These are phyloP conservation scores for Logfia minima DNA, from an alignment of 129 eudicot genomes.

Conservation along the genomic window DNA sequence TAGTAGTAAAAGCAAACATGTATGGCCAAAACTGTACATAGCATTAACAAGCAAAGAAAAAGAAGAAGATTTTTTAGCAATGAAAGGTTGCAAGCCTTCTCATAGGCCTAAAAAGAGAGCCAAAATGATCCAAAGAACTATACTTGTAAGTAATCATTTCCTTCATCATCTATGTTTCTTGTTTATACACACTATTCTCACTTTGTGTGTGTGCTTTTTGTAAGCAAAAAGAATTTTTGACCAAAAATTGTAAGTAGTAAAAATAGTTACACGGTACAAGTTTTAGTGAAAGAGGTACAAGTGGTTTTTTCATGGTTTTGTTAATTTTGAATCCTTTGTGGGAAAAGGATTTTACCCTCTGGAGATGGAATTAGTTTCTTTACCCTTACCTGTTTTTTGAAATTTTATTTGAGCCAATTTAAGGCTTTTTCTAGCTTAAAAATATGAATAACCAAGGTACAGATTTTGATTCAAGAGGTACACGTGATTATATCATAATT, in stretches of 20 bases:
- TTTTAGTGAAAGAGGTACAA: conserved; percentile 20
- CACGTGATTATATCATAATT: background rate
- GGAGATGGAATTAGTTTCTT: background rate
- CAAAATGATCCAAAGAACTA: conserved; percentile 56
- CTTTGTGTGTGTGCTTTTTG: conserved; percentile 5
- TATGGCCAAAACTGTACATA: conserved; percentile 58
- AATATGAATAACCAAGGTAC: background rate
- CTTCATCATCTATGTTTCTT: background rate
- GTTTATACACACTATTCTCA: conserved; percentile 7
- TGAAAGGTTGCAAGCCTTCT: conserved; percentile 77
- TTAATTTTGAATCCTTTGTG: background rate
- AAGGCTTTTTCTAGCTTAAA: background rate
- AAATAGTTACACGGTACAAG: background rate
- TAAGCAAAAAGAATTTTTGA: background rate
- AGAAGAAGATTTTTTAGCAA: conserved; percentile 72
- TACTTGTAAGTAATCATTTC: conserved; percentile 45
- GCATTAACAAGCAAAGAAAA: conserved; percentile 65
- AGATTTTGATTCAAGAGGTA: conserved; percentile 12
- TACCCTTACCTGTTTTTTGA: background rate
- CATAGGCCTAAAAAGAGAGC: conserved; percentile 73
- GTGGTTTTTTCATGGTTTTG: background rate
- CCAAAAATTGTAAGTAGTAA: background rate
- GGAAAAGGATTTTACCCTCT: background rate
- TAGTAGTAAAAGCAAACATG: conserved; percentile 34
- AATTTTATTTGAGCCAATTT: background rate